Conservation (phyloP, 352 stramenopile species). For the Halophytophthora batemanensis region DNA sequence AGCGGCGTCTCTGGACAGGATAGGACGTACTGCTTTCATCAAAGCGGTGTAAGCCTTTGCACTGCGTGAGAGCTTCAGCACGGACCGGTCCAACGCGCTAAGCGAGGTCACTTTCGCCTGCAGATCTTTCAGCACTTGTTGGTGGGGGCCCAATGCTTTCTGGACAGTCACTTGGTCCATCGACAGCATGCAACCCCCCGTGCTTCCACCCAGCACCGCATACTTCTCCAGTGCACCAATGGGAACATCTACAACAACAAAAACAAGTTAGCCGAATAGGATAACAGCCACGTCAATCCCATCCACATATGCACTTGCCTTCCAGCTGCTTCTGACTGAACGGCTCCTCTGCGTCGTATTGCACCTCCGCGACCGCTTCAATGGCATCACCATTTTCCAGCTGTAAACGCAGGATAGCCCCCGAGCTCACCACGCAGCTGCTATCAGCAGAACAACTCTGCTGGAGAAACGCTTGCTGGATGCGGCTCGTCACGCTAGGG, state of each 20-base stretch:
- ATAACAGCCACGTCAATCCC: neutral
- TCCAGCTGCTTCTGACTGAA: conserved; percentile 41
- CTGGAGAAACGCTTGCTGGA: conserved; percentile 35
- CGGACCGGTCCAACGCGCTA: conserved; percentile 21
- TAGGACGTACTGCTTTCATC: conserved; percentile 40
- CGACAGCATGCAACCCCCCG: conserved; percentile 25
- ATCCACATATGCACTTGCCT: conserved; percentile 22
- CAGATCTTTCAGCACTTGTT: conserved; percentile 24
- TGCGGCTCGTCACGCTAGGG: conserved; percentile 2
- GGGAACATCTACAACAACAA: conserved; percentile 38
- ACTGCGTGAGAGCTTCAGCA: conserved; percentile 37
- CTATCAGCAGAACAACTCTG: conserved; percentile 20
- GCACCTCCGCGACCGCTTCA: conserved; percentile 32
- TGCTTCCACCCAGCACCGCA: conserved; percentile 38
- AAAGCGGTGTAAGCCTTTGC: conserved; percentile 42
- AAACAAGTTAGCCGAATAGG: conserved; percentile 1
- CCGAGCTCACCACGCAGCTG: conserved; percentile 28
- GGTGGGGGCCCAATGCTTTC: conserved; percentile 19
- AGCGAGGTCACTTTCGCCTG: conserved; percentile 2
- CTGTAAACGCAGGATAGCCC: conserved; percentile 24
- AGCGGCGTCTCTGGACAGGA: conserved; percentile 50
- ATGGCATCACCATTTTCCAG: conserved; percentile 16
- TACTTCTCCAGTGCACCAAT: conserved; percentile 58
- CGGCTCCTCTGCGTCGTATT: conserved; percentile 40
- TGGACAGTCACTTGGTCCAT: conserved; percentile 30